Percentiles rank a stretch among this genome's conserved stretches.
Conservation (phyloP, 139 green algal species). For the Chlamydomonas eustigma region DNA sequence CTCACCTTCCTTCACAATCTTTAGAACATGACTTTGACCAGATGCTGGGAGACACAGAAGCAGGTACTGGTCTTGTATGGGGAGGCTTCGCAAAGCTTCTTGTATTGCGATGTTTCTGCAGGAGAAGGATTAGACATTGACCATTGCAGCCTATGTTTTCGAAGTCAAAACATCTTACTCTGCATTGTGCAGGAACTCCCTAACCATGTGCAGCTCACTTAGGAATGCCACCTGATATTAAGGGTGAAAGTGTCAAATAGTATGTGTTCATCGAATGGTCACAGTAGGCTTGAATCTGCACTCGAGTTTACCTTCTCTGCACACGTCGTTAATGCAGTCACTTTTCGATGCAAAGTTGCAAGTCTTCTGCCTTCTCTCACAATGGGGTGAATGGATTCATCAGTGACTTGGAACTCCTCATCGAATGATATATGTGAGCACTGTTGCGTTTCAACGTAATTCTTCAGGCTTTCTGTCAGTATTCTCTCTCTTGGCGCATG, state of each 20-base stretch:
- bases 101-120: background rate
- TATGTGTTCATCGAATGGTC: too few species aligned
- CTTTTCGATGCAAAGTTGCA: background rate
- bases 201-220: too few species aligned
- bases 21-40: slow-evolving; percentile 37
- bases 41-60: slow-evolving; percentile 27
- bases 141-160: too few species aligned
- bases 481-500: background rate
- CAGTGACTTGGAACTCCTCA: background rate
- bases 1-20: background rate
- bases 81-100: background rate
- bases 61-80: slow-evolving; percentile 20
- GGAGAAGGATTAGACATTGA: too few species aligned
- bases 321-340: too few species aligned
- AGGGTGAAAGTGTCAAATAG: too few species aligned
- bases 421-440: background rate
- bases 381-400: background rate
- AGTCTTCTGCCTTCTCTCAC: background rate
- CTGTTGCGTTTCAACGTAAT: background rate
- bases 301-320: too few species aligned
- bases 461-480: background rate
- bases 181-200: too few species aligned
- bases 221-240: too few species aligned
- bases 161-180: too few species aligned
- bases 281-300: too few species aligned